phyloP scores from a whole-genome alignment of 2,329 filamentous ascomycete genomes.

The Fusarium buharicum region DNA sequence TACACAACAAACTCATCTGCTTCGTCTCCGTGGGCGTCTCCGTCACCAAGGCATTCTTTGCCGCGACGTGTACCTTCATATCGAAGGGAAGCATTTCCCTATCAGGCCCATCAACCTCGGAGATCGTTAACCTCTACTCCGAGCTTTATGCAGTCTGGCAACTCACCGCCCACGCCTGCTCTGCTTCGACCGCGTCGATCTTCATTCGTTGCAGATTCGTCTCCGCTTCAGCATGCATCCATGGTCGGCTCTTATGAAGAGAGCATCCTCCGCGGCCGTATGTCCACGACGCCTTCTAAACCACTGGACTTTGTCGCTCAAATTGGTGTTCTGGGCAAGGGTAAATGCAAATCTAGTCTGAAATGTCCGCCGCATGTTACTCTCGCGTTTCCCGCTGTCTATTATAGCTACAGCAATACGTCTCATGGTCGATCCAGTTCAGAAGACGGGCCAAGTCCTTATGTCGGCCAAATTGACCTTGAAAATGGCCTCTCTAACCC shows the following conservation, averaged over 20 bases:
- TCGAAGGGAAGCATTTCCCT: slow-evolving; percentile 72
- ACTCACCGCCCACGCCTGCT: slow-evolving; percentile 62
- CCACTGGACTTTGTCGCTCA: slow-evolving; percentile 93
- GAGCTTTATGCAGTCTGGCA: slow-evolving; percentile 49
- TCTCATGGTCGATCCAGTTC: slow-evolving; percentile 69
- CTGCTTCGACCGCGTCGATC: slow-evolving; percentile 69
- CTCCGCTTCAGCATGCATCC: slow-evolving; percentile 85
- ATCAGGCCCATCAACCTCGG: slow-evolving; percentile 81
- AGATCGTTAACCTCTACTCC: slow-evolving; percentile 75
- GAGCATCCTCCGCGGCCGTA: slow-evolving; percentile 91
- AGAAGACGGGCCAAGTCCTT: slow-evolving; percentile 92
- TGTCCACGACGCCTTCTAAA: slow-evolving; percentile 95
- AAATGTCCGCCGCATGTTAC: slow-evolving; percentile 91
- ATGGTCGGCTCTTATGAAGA: slow-evolving; percentile 99
- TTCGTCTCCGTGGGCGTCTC: slow-evolving; percentile 55
- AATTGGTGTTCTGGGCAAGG: slow-evolving; percentile 90
- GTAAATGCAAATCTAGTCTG: slow-evolving; percentile 86
- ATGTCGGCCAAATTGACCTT: slow-evolving; percentile 91
- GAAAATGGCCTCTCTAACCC: slow-evolving; percentile 77
- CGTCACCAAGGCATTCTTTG: slow-evolving; percentile 50
- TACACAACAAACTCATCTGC: slow-evolving; percentile 77
- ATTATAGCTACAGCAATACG: slow-evolving; percentile 87
- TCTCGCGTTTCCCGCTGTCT: slow-evolving; percentile 91
- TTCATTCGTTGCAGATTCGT: slow-evolving; percentile 78
- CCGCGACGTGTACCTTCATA: slow-evolving; percentile 49